phyloP scores from a whole-genome alignment of 129 eudicot species.

The Mikania micrantha region DNA sequence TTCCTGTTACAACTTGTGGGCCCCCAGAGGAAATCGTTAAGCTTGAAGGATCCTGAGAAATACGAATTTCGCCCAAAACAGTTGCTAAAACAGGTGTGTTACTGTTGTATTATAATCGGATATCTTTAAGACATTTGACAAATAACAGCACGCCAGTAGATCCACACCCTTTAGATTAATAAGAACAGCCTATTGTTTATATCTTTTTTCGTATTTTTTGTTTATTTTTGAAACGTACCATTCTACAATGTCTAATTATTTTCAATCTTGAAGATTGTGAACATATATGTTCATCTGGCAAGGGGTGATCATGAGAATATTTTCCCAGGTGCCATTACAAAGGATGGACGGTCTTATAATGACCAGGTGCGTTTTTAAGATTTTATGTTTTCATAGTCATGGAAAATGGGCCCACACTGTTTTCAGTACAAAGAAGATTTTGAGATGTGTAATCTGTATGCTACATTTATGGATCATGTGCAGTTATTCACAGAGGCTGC shows the following conservation, averaged over 20 bases:
- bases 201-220: not conserved
- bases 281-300: constrained; percentile 82
- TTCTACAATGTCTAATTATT: not conserved
- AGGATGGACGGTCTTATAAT: constrained; percentile 92
- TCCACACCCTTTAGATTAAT: not conserved
- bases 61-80: constrained; percentile 91
- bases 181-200: not conserved
- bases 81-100: constrained; percentile 79
- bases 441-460: not conserved
- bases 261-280: constrained; percentile 62
- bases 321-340: constrained; percentile 83
- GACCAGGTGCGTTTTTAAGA: constrained; percentile 62
- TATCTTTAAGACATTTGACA: not conserved
- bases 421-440: not conserved
- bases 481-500: constrained; percentile 93
- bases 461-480: constrained; percentile 3
- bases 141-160: not conserved
- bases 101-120: not conserved
- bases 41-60: constrained; percentile 92
- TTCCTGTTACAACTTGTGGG: constrained; percentile 91
- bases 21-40: constrained; percentile 92
- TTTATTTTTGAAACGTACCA: not conserved
- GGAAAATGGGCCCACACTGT: not conserved
- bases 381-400: not conserved
- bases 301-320: constrained; percentile 73